These are phyloP conservation scores for Acanthamoeba royreba DNA, from an alignment of 208 protist genomes.

Conservation along the genomic window DNA sequence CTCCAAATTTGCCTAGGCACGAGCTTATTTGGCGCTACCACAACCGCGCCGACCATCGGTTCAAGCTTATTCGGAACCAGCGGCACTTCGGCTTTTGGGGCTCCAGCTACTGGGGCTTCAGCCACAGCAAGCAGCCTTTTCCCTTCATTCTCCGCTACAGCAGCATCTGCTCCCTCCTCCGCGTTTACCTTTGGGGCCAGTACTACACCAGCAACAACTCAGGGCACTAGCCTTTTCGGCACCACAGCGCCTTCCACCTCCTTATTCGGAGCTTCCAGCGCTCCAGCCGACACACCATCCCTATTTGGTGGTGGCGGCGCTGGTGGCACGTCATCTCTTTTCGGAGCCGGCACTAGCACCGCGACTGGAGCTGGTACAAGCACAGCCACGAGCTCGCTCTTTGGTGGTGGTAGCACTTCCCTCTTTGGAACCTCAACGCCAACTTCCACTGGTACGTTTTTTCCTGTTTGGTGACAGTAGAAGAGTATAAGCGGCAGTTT, in stretches of 20 bases:
- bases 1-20: too few relatives aligned
- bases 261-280: background rate
- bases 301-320: background rate
- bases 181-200: background rate
- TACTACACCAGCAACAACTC: background rate
- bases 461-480: too few relatives aligned
- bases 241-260: background rate
- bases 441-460: background rate
- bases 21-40: background rate
- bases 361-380: background rate
- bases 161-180: background rate
- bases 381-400: background rate
- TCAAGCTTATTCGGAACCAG: background rate
- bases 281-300: background rate
- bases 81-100: background rate
- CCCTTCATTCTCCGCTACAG: background rate
- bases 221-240: background rate
- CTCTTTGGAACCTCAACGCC: background rate
- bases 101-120: background rate
- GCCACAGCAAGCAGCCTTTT: too few relatives aligned
- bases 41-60: background rate
- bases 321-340: background rate
- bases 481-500: too few relatives aligned
- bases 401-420: background rate
- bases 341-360: background rate